phyloP scores from a whole-genome alignment of 805 yeast species.

The Candida schatavii region DNA sequence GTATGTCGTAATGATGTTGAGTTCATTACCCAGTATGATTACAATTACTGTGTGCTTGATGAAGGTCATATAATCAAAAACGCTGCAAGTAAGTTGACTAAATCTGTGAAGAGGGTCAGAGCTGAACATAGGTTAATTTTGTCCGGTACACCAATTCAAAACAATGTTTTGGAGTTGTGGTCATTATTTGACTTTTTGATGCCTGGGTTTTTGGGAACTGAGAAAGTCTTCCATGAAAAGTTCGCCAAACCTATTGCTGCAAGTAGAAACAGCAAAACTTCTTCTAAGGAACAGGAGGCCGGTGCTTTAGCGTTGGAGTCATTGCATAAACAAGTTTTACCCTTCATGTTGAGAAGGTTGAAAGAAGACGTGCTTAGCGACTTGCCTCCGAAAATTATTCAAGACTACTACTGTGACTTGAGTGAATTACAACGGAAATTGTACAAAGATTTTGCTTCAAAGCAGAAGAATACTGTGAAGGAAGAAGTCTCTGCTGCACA shows the following conservation, averaged over 20 bases:
- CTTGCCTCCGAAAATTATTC: slow-evolving; percentile 96
- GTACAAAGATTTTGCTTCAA: slow-evolving; percentile 84
- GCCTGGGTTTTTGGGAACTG: slow-evolving; percentile 98
- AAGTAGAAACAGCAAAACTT: slow-evolving; percentile 81
- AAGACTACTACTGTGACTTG: slow-evolving; percentile 95
- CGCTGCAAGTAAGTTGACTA: slow-evolving; percentile 81
- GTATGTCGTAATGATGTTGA: slow-evolving; percentile 91
- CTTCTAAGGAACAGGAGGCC: slow-evolving; percentile 91
- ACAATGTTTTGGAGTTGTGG: slow-evolving; percentile 95
- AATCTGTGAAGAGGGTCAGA: slow-evolving; percentile 74
- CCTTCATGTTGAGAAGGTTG: slow-evolving; percentile 92
- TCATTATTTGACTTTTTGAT: slow-evolving; percentile 93
- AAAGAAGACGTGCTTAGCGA: slow-evolving; percentile 96
- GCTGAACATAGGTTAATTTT: slow-evolving; percentile 89
- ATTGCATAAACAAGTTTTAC: slow-evolving; percentile 92
- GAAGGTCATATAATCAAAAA: slow-evolving; percentile 98
- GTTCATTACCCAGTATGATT: slow-evolving; percentile 55
- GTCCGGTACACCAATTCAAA: slow-evolving; percentile 98
- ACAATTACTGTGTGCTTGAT: slow-evolving; percentile 92
- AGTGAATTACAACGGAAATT: slow-evolving; percentile 85
- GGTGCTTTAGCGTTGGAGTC: slow-evolving; percentile 97
- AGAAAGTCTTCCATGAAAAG: slow-evolving; percentile 87
- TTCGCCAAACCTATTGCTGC: slow-evolving; percentile 98
- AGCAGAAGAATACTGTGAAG: slow-evolving; percentile 71
- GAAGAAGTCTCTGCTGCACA: slow-evolving; percentile 52